phyloP scores from a whole-genome alignment of 148 eudicot species.

The Mesembryanthemum crystallinum region DNA sequence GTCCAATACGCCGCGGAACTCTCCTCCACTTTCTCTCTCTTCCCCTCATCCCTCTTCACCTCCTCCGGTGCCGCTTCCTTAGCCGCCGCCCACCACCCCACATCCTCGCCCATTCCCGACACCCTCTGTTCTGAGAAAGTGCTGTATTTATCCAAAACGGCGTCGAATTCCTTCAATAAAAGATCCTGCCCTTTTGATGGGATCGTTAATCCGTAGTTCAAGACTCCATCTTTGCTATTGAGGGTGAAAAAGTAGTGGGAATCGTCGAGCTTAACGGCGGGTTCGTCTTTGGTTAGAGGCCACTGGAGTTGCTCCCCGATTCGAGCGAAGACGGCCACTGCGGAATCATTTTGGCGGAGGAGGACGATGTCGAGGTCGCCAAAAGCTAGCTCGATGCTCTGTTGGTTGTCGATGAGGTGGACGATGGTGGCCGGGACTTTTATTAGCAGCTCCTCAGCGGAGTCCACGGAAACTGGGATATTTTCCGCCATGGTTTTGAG shows the following conservation, averaged over 20 bases:
- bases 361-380: conserved; percentile 59
- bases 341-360: conserved; percentile 50
- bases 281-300: conserved; percentile 75
- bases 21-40: conserved; percentile 46
- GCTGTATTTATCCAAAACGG: conserved; percentile 49
- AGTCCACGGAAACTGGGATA: conserved; percentile 16
- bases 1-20: conserved; percentile 75
- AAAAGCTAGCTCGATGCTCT: conserved; percentile 63
- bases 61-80: conserved; percentile 51
- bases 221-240: conserved; percentile 14
- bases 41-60: conserved; percentile 33
- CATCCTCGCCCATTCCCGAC: conserved; percentile 26
- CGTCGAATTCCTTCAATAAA: conserved; percentile 42
- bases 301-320: conserved; percentile 70
- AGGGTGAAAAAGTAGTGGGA: conserved; percentile 77
- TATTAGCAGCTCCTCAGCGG: conserved; percentile 56
- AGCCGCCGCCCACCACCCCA: conserved; percentile 45
- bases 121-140: conserved; percentile 53
- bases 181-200: conserved; percentile 58
- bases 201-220: conserved; percentile 75
- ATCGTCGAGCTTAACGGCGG: conserved; percentile 69
- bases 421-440: conserved; percentile 50
- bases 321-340: conserved; percentile 65
- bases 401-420: conserved; percentile 61
- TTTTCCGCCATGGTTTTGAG: conserved; percentile 11